Conservation (phyloP, 805 yeast species). For the Komagataella ulmi region DNA sequence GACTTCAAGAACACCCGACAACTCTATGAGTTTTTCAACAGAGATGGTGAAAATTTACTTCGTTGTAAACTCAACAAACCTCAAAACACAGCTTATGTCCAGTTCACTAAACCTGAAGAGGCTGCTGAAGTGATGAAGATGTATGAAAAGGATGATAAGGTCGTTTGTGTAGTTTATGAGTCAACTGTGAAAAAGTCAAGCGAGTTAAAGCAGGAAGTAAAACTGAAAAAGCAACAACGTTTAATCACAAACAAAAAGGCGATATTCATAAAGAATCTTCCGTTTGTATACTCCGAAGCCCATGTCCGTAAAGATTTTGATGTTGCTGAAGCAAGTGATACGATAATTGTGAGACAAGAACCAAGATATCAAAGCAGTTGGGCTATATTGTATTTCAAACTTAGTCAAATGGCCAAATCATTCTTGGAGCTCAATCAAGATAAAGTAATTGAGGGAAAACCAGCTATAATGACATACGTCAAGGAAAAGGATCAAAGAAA, state of each 20-base stretch:
- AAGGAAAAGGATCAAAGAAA: background rate
- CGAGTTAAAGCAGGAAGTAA: background rate
- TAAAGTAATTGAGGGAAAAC: background rate
- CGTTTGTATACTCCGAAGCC: background rate
- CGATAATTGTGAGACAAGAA: background rate
- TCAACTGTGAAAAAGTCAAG: background rate
- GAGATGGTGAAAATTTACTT: constrained; percentile 12
- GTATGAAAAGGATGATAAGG: background rate
- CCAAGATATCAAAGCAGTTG: background rate
- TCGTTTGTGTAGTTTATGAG: background rate
- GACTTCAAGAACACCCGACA: constrained; percentile 15
- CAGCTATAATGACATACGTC: background rate
- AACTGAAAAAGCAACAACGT: background rate
- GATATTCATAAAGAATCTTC: background rate
- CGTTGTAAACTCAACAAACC: constrained; percentile 16
- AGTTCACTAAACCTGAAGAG: constrained; percentile 22
- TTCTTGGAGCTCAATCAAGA: background rate
- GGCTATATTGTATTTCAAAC: background rate
- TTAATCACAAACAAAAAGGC: background rate
- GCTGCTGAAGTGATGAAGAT: constrained; percentile 8
- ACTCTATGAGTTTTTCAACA: constrained; percentile 15
- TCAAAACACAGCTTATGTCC: constrained; percentile 22
- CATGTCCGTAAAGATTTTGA: background rate
- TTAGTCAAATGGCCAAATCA: background rate
- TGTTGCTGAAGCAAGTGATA: background rate